These are phyloP conservation scores for Parastagonospora nodorum DNA, from an alignment of 2,329 filamentous ascomycete species.

Conservation along the genomic window DNA sequence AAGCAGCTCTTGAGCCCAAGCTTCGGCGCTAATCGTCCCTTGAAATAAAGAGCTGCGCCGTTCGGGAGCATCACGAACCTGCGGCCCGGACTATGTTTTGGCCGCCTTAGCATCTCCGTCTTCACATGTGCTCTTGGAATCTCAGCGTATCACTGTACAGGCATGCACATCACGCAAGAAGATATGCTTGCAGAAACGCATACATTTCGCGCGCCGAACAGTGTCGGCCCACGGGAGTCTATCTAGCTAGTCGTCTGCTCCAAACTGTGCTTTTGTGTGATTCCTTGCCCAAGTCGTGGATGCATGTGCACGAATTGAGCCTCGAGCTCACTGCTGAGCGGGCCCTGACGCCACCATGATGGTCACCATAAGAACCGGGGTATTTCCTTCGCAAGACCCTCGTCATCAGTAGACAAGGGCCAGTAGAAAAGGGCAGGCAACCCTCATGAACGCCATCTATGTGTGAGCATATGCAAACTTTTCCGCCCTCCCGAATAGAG, in stretches of 20 bases:
- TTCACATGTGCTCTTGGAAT: background rate
- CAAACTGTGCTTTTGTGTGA: constrained; percentile 44
- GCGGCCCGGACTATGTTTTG: background rate
- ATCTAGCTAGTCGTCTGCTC: constrained; percentile 40
- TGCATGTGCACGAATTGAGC: constrained; percentile 35
- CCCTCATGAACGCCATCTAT: constrained; percentile 48
- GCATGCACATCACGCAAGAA: too few relatives aligned
- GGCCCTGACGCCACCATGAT: constrained; percentile 31
- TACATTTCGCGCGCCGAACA: background rate
- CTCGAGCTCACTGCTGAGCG: constrained; percentile 32
- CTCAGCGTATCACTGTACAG: background rate
- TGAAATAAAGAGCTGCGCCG: constrained; percentile 2
- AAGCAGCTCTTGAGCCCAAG: constrained; percentile 5
- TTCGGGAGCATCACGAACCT: background rate
- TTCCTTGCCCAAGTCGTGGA: constrained; percentile 45
- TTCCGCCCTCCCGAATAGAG: constrained; percentile 37
- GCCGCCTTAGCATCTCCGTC: too few relatives aligned
- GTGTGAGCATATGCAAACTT: constrained; percentile 42
- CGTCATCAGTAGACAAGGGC: constrained; percentile 25
- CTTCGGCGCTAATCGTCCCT: constrained; percentile 8
- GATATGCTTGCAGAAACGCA: background rate
- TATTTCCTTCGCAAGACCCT: constrained; percentile 43
- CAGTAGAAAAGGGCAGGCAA: constrained; percentile 33
- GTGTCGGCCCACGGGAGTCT: constrained; percentile 30
- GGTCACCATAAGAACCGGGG: constrained; percentile 34